Base-by-base conservation (phyloP, 179 eudicot species). In the Beta corolliflora region DNA sequence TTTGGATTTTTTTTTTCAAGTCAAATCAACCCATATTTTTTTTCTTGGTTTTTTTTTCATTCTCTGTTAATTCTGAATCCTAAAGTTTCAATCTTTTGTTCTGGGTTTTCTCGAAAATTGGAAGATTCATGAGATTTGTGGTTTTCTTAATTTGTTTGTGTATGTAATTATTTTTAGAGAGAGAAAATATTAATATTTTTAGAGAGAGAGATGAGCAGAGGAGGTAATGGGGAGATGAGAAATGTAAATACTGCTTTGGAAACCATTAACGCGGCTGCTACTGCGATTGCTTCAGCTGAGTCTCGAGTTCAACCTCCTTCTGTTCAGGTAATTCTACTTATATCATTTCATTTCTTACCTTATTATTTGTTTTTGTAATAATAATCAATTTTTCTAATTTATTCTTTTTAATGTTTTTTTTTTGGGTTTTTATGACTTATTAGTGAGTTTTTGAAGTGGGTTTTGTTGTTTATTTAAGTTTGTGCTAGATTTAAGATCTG, bases 191-290 rank as follows among this genome's bases (percentile, higher is more conserved):
- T 7, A 12, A 15, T 31, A 53, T 15, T 23, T 31, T 41, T n/a
- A 48, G 15, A 69, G 12, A 73, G 19, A 80, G 82, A 81, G 63
- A 83, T 85, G 82, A 87, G 78, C 77, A 84, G 89, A 85, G 86
- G 89, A 69, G 83, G 65, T 59, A 82, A 89, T 82, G 85, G 88
- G 74, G 89, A 89, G 85, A 84, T 89, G 92, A 89, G 90, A 80
- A 86, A 86, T 71, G 87, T 84, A 41, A 90, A 85, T 86, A 88
- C 82, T 82, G 91, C 95, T 70, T 61, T 89, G 72, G 97, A 94
- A 18, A 92, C 95, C 46, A 87, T 95, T 41, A 94, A 89, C 92
- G 98, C 99, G 6, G 99, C 99, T 41, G 99, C 99, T 76, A 88
- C 89, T 75, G 98, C 92, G 72, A 94, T 95, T 77, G 93, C 94